These are phyloP conservation scores for Aspergillus tubingensis DNA, from an alignment of 2,329 filamentous ascomycete genomes.

Conservation along the genomic window DNA sequence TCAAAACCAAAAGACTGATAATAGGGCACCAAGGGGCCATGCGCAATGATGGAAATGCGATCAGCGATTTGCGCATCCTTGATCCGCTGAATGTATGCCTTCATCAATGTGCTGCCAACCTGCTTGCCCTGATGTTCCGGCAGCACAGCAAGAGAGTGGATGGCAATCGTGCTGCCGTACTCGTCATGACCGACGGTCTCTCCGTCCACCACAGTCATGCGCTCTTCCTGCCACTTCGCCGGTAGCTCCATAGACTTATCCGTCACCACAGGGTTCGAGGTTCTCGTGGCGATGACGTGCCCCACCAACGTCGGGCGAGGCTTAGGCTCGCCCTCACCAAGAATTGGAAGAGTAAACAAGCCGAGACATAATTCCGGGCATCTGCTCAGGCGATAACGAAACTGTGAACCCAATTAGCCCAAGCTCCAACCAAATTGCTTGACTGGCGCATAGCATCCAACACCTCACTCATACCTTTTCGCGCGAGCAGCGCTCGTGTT, in stretches of 20 bases:
- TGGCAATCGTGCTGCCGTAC: conserved; percentile 70
- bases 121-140: conserved; percentile 74
- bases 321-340: conserved; percentile 57
- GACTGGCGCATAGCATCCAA: not conserved
- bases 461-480: conserved; percentile 57
- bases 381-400: conserved; percentile 71
- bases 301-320: conserved; percentile 68
- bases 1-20: conserved; percentile 77
- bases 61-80: conserved; percentile 69
- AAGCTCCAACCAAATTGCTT: not conserved
- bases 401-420: conserved; percentile 49
- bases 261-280: conserved; percentile 62
- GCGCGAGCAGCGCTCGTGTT: conserved; percentile 57
- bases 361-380: conserved; percentile 79
- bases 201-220: conserved; percentile 42
- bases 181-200: conserved; percentile 68
- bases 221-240: conserved; percentile 61
- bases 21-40: conserved; percentile 71
- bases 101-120: conserved; percentile 72
- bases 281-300: conserved; percentile 76
- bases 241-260: conserved; percentile 78
- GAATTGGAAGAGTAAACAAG: conserved; percentile 67
- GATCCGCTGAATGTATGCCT: conserved; percentile 75
- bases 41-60: conserved; percentile 73
- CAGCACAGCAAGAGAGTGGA: conserved; percentile 80